Evolutionary conservation across 2,329 filamentous ascomycete genomes (phyloP), one percentile per base, ranked within the genome.

Genomic region (Chlorencoelia australis): DNA sequence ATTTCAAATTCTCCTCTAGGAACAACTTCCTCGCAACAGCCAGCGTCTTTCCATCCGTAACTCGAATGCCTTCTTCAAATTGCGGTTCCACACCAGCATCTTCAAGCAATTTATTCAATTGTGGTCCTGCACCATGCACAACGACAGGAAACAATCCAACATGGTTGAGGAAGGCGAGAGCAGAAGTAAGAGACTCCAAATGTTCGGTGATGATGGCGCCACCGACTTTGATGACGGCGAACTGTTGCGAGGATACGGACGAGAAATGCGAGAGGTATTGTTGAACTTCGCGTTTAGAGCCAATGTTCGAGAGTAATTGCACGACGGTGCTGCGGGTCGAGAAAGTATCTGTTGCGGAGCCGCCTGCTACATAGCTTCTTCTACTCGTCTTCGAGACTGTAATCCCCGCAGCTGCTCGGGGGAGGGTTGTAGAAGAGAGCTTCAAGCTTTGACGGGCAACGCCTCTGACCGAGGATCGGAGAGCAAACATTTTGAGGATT

Each of bases 181-280:
- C 88, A 37, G 82, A 81, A 57, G 86, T 94, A 38, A 98, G 75
- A 54, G 88, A 87, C 59, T 94, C 83, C 38, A 96, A 72, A 62
- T 95, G 82, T 58, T 96, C 88, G 42, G 86, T 94, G 54, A 98
- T 73, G 54, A 96, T 95, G 45, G 89, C 91, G 44, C 89, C 91
- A 44, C 89, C 91, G 38, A 96, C 89, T 69, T 98, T 98, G 64
- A 98, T 94, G 32, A 98, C 89, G 49, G 88, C 89, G 61, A 96
- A 98, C 58, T 94, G 87, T 66, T 96, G 88, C 22, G 87, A 94
- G 29, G 87, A 91, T 44, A 95, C 88, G 21, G 88, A 94, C 50
- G 82, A 91, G 70, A 98, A 98, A 60, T 96, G 87, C 49, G 88
- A 91, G 41, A 96, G 79, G 63, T 96, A 96, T 63, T 96, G 89